Evolutionary conservation across 495 filamentous ascomycete species (phyloP), one percentile per base, ranked within the genome.

Genomic region (Penicillium verhagenii): DNA sequence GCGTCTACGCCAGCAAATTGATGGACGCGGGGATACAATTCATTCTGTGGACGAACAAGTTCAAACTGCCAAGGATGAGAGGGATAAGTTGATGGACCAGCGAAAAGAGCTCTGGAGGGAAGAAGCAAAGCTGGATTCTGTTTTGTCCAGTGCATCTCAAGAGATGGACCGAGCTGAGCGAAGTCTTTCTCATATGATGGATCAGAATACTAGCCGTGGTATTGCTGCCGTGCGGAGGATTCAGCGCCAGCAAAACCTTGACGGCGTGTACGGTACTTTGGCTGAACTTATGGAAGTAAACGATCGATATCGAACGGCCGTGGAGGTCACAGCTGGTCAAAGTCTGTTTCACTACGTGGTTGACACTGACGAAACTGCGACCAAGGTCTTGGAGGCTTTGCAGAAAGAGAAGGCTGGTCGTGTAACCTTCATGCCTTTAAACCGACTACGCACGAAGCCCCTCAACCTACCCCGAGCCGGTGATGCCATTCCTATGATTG

Each of bases 311-410:
- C 85, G 91, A 31, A 87, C 90, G 37, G 90, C 94, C 4, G 89
- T 96, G 14, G 94, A 99, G 67, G 89, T 94, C 31, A 94, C 91
- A 4, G 95, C 92, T 8, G 95, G 94, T 6, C 86, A 87, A 56
- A 95, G 90, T 67, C 76, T 99, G 7, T 99, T 99, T 72, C 90
- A 99, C 71, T 95, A 96, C 60, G 90, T 99, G 21, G 92, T 96
- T 42, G 94, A 99, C 67, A 96, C 86, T 35, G 92, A 92, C 50
- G 83, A 88, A 33, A 97, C 93, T 2, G 91, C 91, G 0, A 89
- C 90, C 1, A 82, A 82, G 49, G 84, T 96, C 14, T 78, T 92
- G 13, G 88, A 93, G 60, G 80, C 87, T 13, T 77, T 99, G 19
- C 84, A 91, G 64, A 89, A 88, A 49, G 83, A 86, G 51, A 86